Conservation (phyloP, 2,329 filamentous ascomycete species). For the Botrytis medusae region DNA sequence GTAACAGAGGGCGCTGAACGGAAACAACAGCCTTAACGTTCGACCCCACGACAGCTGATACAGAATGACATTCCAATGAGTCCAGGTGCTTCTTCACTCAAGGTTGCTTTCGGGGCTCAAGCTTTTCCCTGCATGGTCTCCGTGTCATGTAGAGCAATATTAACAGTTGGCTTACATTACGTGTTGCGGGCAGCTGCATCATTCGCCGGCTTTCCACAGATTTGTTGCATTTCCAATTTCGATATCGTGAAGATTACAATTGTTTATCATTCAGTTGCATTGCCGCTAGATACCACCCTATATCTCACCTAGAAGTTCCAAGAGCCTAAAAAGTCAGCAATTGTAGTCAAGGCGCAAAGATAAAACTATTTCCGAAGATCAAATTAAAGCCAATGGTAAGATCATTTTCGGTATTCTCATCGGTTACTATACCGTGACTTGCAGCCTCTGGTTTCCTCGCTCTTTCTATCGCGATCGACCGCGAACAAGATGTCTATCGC, state of each 20-base stretch:
- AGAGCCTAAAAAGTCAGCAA: slow-evolving; percentile 10
- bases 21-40: slow-evolving; percentile 19
- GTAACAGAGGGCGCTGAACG: slow-evolving; percentile 16
- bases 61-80: background rate
- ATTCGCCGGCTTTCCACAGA: slow-evolving; percentile 6
- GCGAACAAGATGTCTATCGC: background rate
- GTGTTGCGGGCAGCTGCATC: slow-evolving; percentile 10
- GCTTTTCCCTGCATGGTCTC: slow-evolving; percentile 9
- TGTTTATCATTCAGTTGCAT: background rate
- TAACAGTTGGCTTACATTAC: background rate
- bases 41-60: slow-evolving; percentile 14
- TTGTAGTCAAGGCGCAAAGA: slow-evolving; percentile 1
- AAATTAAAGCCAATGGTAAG: background rate
- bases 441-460: background rate
- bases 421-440: background rate
- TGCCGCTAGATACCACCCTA: slow-evolving; percentile 1
- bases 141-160: background rate
- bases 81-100: background rate
- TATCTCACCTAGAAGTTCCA: slow-evolving; percentile 12
- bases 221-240: slow-evolving; percentile 10
- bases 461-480: background rate
- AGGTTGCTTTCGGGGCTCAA: slow-evolving; percentile 1
- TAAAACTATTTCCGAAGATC: background rate
- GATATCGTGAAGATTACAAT: background rate
- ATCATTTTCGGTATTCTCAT: background rate